Percentiles rank a stretch among this genome's conserved stretches.
These are phyloP conservation scores for Simmondsia chinensis DNA, from an alignment of 148 eudicot species.

Conservation along the genomic window DNA sequence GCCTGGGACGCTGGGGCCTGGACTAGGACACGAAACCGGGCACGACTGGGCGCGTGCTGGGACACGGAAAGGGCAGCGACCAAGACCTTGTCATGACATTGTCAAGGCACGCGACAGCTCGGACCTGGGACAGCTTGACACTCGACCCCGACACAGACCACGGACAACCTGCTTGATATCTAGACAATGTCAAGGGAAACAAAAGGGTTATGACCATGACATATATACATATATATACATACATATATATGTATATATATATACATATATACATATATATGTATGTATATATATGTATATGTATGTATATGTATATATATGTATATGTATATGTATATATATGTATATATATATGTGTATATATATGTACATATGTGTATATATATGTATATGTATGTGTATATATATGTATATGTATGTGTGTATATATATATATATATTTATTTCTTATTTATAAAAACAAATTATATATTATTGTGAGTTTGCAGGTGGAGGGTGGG, in stretches of 20 bases:
- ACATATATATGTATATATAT: not conserved
- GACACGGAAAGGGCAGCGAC: too few relatives aligned
- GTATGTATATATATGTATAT: not conserved
- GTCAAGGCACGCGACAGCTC: too few relatives aligned
- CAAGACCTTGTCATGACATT: too few relatives aligned
- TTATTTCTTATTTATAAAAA: too few relatives aligned
- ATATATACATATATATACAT: not conserved
- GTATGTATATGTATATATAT: not conserved
- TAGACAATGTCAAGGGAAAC: not conserved
- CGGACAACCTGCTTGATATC: too few relatives aligned
- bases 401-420: not conserved
- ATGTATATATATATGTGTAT: not conserved
- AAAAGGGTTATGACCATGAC: not conserved
- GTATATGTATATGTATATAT: not conserved
- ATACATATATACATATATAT: not conserved
- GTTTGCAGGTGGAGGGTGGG: too few relatives aligned
- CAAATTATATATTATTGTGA: too few relatives aligned
- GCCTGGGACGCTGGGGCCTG: too few relatives aligned
- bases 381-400: not conserved
- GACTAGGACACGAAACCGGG: too few relatives aligned
- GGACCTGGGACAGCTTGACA: too few relatives aligned
- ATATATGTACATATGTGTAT: not conserved
- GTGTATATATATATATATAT: not conserved
- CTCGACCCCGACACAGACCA: too few relatives aligned
- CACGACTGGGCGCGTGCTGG: too few relatives aligned